Evolutionary conservation across 495 filamentous ascomycete genomes (phyloP), one percentile per base, ranked within the genome.

Genomic region (Diplogelasinospora grovesii): DNA sequence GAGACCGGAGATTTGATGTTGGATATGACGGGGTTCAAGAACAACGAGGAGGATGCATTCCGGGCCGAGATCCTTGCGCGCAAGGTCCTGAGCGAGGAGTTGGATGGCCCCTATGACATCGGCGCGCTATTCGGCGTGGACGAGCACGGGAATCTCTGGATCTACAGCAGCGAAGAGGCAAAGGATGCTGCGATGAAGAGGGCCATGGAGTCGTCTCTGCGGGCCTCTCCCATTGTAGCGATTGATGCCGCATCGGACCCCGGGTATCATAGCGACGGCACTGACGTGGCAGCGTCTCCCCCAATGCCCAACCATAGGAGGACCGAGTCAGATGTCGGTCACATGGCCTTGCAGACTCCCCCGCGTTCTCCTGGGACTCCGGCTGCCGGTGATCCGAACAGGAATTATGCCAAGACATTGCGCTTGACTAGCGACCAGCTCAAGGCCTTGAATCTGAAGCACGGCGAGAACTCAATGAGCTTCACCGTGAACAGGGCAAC

Each of bases 11-110:
- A 98, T 61, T 66, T 98, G 23, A 97, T 95, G 90, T 64, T 98
- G 43, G 92, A 98, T 55, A 96, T 98, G 89, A 90, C 89, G 3
- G 87, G 87, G 0, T 96, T 95, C 56, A 97, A 96, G 55, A 82
- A 81, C 53, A 89, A 79, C 49, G 89, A 95, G 37, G 89, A 95
- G 50, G 89, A 97, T 53, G 83, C 88, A 9, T 66, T 95, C 38
- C 79, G 86, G 26, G 90, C 92, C 4, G 93, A 99, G 59, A 77
- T 93, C 16, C 73, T 97, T 43, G 93, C 92, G 4, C 81, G 93
- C n/a, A 93, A 89, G 54, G 88, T 99, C 20, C 75, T 97, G n/a
- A 75, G 86, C 0, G 89, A 97, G 54, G 93, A 97, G 59, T 65
- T 97, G 15, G 86, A 96, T 58, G 92, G 89, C 11, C 84, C 86